Evolutionary conservation across 768 basidiomycete species (phyloP), one percentile per base, ranked within the genome.

Genomic region (Macrolepiota dolichaula): DNA sequence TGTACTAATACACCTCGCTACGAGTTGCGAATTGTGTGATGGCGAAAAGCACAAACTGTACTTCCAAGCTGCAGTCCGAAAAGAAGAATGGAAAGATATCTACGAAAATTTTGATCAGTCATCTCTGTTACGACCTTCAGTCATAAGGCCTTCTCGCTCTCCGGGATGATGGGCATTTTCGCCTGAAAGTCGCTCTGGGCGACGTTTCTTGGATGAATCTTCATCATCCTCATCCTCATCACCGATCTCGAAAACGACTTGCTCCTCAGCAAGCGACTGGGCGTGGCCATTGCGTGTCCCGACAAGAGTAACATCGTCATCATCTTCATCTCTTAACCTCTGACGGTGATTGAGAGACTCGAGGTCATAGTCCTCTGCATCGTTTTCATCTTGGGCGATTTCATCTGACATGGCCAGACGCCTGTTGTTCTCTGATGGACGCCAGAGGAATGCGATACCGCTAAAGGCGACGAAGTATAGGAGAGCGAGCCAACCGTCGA

Each of bases 371-470:
- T 95, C 90, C 70, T 97, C 92, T 0, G 93, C 96, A 65, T 96
- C 95, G 67, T 90, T 88, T 69, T 96, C 94, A 68, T 95, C 90
- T 75, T 96, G 94, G 25, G 97, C 94, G 55, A 98, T 75, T 76
- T 99, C 97, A 65, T 98, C 96, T 25, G 93, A 96, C 90, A 98
- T 95, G 37, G 94, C 87, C 63, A 99, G 85, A 88, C 92, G 87
- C 77, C 90, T 82, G 79, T 96, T 95, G 71, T 91, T 86, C 42
- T 81, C 84, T n/a, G 91, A 89, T 27, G 97, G 97, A 37, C 95
- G 85, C 96, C 97, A 99, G 29, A 98, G 79, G 74, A 86, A 97
- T 1, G 92, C 86, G 63, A 98, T 94, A 10, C 84, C 77, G 62
- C 78, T 75, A 72, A 98, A 98, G 36, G 88, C 86, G 29, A 81